Conservation (phyloP, 371 early-diverging fungal genomes). For the Capillidium heterosporum region DNA sequence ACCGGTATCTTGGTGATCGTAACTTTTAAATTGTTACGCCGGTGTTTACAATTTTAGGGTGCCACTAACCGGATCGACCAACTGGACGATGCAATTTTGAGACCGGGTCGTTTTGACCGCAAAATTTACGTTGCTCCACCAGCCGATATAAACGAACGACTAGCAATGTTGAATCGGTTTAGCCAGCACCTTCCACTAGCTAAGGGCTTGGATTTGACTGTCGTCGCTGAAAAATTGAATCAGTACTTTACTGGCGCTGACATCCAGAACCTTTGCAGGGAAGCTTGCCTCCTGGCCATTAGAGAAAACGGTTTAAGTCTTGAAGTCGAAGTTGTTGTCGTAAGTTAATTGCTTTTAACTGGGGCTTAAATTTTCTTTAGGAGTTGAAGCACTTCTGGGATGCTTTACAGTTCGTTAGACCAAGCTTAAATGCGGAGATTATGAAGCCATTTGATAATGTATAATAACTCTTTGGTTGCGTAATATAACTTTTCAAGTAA, state of each 20-base stretch:
- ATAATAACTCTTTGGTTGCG: no score
- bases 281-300: slow-evolving; percentile 80
- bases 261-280: slow-evolving; percentile 84
- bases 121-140: slow-evolving; percentile 76
- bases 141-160: slow-evolving; percentile 62
- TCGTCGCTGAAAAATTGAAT: slow-evolving; percentile 32
- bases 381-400: slow-evolving; percentile 18
- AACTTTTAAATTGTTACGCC: neutral
- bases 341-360: no score
- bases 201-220: slow-evolving; percentile 44
- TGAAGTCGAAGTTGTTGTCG: neutral
- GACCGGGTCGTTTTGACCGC: slow-evolving; percentile 92
- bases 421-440: slow-evolving; percentile 26
- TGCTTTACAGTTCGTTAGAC: slow-evolving; percentile 21
- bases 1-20: slow-evolving; percentile 63
- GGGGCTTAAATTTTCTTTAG: slow-evolving; percentile 9
- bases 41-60: slow-evolving; percentile 23
- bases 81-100: slow-evolving; percentile 81
- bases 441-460: slow-evolving; percentile 27
- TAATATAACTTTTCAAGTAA: no score
- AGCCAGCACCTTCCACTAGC: slow-evolving; percentile 59
- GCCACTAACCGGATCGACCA: slow-evolving; percentile 98
- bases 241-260: slow-evolving; percentile 93
- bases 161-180: slow-evolving; percentile 71
- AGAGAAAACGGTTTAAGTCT: slow-evolving; percentile 16